These are phyloP conservation scores for Bruguiera sexangula DNA, from an alignment of 345 rosid genomes.

Conservation along the genomic window DNA sequence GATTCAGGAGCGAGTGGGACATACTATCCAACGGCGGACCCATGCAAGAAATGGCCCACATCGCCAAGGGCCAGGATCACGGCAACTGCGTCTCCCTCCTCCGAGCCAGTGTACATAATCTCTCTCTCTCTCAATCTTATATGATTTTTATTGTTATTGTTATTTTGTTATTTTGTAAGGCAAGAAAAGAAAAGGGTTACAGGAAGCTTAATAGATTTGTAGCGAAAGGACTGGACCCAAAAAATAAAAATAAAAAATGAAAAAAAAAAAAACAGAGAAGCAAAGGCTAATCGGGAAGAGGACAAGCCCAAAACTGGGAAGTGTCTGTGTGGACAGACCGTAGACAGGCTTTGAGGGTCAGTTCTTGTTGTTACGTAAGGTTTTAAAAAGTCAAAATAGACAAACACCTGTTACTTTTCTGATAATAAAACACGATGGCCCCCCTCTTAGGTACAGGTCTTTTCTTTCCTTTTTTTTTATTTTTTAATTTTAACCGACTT, in stretches of 20 bases:
- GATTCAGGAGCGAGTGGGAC: slow-evolving; percentile 92
- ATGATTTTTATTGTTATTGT: neutral
- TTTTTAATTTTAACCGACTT: neutral
- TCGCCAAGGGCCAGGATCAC: slow-evolving; percentile 91
- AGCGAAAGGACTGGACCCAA: slow-evolving; percentile 27
- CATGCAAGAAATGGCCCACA: slow-evolving; percentile 95
- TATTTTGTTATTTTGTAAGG: neutral
- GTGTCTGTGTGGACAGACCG: slow-evolving; percentile 24
- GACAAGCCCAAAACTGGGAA: slow-evolving; percentile 41
- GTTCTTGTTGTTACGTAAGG: neutral
- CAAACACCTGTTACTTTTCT: slow-evolving; percentile 46
- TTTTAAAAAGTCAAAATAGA: slow-evolving; percentile 55
- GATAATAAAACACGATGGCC: too few species aligned
- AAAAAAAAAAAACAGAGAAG: neutral
- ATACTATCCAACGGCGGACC: slow-evolving; percentile 95
- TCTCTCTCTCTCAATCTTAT: neutral
- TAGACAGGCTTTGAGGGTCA: slow-evolving; percentile 22
- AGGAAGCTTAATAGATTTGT: slow-evolving; percentile 14
- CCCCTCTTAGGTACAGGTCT: neutral
- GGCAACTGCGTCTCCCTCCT: slow-evolving; percentile 96
- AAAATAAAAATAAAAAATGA: neutral
- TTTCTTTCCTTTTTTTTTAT: neutral
- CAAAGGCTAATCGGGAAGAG: slow-evolving; percentile 1
- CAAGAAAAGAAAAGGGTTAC: too few species aligned
- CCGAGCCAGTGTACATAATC: slow-evolving; percentile 61